A percentile compares a stretch with the other conserved stretches of the same genome.
phyloP scores from a whole-genome alignment of 1,139 yeast species.

The Debaryomyces singareniensis region DNA sequence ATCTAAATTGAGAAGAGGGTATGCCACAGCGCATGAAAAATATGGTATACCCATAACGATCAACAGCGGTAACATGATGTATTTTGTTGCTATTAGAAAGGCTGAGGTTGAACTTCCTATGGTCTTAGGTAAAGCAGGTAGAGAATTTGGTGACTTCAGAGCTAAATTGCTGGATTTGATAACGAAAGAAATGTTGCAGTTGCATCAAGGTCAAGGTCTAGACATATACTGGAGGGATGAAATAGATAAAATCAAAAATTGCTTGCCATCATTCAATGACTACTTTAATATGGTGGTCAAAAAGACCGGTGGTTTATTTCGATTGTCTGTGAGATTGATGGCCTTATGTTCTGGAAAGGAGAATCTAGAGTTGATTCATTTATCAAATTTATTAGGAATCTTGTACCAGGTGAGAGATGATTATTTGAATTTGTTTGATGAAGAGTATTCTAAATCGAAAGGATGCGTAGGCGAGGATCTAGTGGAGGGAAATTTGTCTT shows the following conservation, averaged over 20 bases:
- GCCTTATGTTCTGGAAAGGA: constrained; percentile 21
- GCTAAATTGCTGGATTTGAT: constrained; percentile 24
- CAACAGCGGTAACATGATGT: constrained; percentile 77
- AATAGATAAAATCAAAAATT: constrained; percentile 12
- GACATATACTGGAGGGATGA: constrained; percentile 84
- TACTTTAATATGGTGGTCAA: constrained; percentile 78
- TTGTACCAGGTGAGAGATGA: constrained; percentile 84
- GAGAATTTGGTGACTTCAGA: constrained; percentile 5
- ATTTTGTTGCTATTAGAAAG: constrained; percentile 60
- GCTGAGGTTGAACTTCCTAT: constrained; percentile 24
- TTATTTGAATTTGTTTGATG: constrained; percentile 56
- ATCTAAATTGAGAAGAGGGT: constrained; percentile 65
- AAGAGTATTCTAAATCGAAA: constrained; percentile 52
- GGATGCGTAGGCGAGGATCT: constrained; percentile 79
- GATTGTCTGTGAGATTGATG: constrained; percentile 65
- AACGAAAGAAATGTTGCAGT: constrained; percentile 65
- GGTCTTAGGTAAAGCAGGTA: constrained; percentile 4
- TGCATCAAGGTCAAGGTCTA: constrained; percentile 85
- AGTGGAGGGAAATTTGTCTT: constrained; percentile 82
- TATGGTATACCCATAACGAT: constrained; percentile 77
- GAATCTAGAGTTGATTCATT: constrained; percentile 27
- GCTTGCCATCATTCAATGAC: constrained; percentile 61
- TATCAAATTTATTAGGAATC: constrained; percentile 76
- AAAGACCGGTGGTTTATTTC: constrained; percentile 83
- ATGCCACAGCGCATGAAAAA: constrained; percentile 68